Evolutionary conservation across 1,284 basidiomycete genomes (phyloP), one percentile per base, ranked within the genome.

Genomic region (Irpex sp.): DNA sequence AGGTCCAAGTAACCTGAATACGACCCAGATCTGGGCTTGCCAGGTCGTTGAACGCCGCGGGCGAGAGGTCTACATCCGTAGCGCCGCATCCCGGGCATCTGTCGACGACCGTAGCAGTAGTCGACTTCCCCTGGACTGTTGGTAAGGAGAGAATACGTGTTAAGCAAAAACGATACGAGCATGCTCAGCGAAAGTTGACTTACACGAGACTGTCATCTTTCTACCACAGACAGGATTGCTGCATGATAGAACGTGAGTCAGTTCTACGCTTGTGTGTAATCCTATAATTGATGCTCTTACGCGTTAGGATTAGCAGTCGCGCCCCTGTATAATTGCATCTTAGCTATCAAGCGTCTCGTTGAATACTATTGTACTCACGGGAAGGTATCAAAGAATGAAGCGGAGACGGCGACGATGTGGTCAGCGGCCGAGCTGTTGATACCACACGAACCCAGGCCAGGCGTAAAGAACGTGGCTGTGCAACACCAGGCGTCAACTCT

Each of bases 61-160:
- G 73, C 5, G 77, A 76, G 53, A 83, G 71, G 69, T 83, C 81
- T 62, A 84, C 71, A 61, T 75, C 74, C 46, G 72, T 67, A 26
- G 68, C 60, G 0, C 68, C 71, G 63, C 82, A 84, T 0, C 74
- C 76, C 1, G 71, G 72, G 66, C 83, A 83, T 11, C 73, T 63
- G 68, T 83, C 83, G 5, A 74, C 73, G 19, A 83, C 75, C 9
- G 70, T 69, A 1, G 77, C 81, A 1, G 68, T 68, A 59, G 79
- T 71, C 5, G 75, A 72, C 46, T 75, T 76, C 36, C 76, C 76
- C 47, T 50, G 15, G 21, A n/a, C 39, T 43, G 4, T 11, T 43
- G 39, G 39, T 9, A 43, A 15, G 39, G 39, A 15, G 8, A 15
- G 11, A 43, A 15, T 15, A 43, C 8, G 15, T 43, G 39, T 9